These are phyloP conservation scores for Fusarium virguliforme DNA, from an alignment of 2,329 filamentous ascomycete genomes.

Conservation along the genomic window DNA sequence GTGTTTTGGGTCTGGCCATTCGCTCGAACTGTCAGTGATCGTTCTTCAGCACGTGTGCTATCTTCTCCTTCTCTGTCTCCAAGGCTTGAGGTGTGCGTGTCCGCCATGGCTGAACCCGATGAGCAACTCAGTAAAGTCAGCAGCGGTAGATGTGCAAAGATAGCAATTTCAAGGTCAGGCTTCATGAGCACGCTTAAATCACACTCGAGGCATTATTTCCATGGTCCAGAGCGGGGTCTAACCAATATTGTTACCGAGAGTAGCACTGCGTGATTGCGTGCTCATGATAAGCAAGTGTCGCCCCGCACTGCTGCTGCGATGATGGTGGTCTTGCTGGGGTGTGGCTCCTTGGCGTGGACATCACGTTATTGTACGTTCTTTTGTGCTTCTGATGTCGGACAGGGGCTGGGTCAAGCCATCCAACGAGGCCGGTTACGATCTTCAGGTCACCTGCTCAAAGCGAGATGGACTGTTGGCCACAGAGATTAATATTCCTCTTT, in stretches of 20 bases:
- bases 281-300: neutral
- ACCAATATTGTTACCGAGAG: slow-evolving; percentile 4
- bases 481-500: too few species aligned
- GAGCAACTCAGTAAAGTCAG: neutral
- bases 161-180: too few species aligned
- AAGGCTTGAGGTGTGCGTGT: neutral
- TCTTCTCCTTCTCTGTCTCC: neutral
- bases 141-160: neutral
- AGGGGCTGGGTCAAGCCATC: too few species aligned
- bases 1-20: neutral
- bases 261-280: slow-evolving; percentile 2
- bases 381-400: too few species aligned
- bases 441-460: too few species aligned
- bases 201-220: neutral
- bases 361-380: too few species aligned
- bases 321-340: neutral
- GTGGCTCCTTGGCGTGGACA: too few species aligned
- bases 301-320: neutral
- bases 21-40: neutral
- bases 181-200: neutral
- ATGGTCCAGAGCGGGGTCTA: neutral
- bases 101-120: neutral
- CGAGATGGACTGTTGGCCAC: too few species aligned
- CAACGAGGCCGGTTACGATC: too few species aligned
- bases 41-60: neutral